These are phyloP conservation scores for Fusarium fracticaudum DNA, from an alignment of 2,329 filamentous ascomycete species.

Conservation along the genomic window DNA sequence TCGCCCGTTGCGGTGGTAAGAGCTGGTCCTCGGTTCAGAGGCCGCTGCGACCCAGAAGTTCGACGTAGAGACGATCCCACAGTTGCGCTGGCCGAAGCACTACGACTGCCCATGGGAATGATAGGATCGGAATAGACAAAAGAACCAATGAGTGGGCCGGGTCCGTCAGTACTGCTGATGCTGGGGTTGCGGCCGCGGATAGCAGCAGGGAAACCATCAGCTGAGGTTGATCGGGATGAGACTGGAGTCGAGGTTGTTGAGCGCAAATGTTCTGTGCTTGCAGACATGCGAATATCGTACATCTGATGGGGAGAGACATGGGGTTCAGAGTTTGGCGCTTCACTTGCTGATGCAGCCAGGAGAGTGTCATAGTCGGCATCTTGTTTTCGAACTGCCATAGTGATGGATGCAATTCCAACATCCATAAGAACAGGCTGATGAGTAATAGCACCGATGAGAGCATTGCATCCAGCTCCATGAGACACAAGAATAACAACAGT, in stretches of 20 bases:
- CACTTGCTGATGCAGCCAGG: conserved; percentile 41
- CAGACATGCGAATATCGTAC: conserved; percentile 80
- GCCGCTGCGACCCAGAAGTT: conserved; percentile 44
- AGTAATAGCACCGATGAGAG: conserved; percentile 89
- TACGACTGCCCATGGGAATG: conserved; percentile 53
- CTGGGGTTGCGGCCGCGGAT: conserved; percentile 40
- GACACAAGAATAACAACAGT: conserved; percentile 88
- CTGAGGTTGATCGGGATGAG: conserved; percentile 46
- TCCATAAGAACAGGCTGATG: conserved; percentile 92
- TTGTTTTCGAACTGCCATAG: conserved; percentile 78
- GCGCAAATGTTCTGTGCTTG: conserved; percentile 78
- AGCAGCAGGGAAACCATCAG: conserved; percentile 40
- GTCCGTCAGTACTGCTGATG: conserved; percentile 31
- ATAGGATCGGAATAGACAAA: conserved; percentile 56
- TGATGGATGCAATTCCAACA: conserved; percentile 88
- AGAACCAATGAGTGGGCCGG: conserved; percentile 46
- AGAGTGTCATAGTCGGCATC: conserved; percentile 51
- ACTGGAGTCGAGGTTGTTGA: conserved; percentile 50
- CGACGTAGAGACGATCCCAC: conserved; percentile 43
- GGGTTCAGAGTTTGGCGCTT: conserved; percentile 37
- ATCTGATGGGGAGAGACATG: conserved; percentile 64
- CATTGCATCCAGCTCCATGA: conserved; percentile 96
- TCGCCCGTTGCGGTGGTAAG: conserved; percentile 28
- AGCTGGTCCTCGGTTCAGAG: conserved; percentile 29
- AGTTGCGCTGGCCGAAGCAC: conserved; percentile 56